phyloP scores from a whole-genome alignment of 495 filamentous ascomycete species.

The Talaromyces ruber region DNA sequence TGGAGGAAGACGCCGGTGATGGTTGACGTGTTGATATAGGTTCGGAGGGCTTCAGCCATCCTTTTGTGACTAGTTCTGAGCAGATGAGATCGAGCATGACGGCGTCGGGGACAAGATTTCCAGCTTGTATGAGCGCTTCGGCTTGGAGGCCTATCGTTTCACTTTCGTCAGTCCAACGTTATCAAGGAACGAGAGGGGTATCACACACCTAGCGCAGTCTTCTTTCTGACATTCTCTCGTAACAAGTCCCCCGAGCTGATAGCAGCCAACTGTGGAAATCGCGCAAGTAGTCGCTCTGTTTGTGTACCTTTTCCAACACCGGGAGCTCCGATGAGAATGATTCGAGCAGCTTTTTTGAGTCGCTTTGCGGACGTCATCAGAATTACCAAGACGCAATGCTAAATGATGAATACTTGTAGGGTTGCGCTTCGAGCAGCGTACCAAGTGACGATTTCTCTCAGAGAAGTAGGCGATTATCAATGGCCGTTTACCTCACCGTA shows the following conservation, averaged over 20 bases:
- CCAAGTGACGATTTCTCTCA: neutral
- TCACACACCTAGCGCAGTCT: conserved; percentile 68
- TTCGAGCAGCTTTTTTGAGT: conserved; percentile 75
- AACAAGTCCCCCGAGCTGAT: conserved; percentile 93
- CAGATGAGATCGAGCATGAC: conserved; percentile 89
- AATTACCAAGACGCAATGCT: neutral
- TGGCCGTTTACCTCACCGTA: neutral
- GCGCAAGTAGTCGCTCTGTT: conserved; percentile 73
- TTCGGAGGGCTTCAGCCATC: conserved; percentile 57
- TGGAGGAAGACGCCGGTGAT: conserved; percentile 12
- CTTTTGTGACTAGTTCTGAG: conserved; percentile 71
- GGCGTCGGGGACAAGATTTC: conserved; percentile 76
- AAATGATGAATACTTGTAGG: neutral
- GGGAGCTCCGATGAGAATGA: conserved; percentile 94
- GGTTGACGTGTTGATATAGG: conserved; percentile 21
- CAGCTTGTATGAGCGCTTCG: conserved; percentile 74
- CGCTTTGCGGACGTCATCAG: conserved; percentile 25
- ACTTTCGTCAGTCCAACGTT: neutral
- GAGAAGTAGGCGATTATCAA: neutral
- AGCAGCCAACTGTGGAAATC: conserved; percentile 80
- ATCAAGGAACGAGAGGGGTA: neutral
- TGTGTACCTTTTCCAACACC: conserved; percentile 92
- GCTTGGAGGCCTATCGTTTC: conserved; percentile 66
- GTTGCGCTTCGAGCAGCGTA: neutral
- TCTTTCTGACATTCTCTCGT: conserved; percentile 81